These are phyloP conservation scores for Macrolepiota dolichaula DNA, from an alignment of 768 basidiomycete genomes.

Conservation along the genomic window DNA sequence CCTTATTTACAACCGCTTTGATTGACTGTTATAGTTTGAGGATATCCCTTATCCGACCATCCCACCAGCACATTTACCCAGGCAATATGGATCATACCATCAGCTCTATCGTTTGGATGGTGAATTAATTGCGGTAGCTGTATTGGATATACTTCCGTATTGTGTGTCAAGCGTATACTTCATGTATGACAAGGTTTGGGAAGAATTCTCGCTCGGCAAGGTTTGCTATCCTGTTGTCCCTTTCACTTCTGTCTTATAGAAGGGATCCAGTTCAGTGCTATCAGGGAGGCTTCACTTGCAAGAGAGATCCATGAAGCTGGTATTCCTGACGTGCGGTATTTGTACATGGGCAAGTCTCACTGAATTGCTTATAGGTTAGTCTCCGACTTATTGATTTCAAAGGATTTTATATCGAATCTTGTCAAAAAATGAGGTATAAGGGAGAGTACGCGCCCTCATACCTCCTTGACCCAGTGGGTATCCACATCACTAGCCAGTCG, in stretches of 20 bases:
- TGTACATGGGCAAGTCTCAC: slow-evolving; percentile 84
- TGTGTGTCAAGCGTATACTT: slow-evolving; percentile 89
- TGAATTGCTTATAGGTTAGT: not conserved
- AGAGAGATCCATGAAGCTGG: slow-evolving; percentile 76
- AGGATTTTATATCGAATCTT: slow-evolving; percentile 94
- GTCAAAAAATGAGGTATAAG: slow-evolving; percentile 95
- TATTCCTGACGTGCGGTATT: slow-evolving; percentile 50
- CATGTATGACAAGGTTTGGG: slow-evolving; percentile 76
- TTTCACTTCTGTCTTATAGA: not conserved
- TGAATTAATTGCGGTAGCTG: slow-evolving; percentile 77
- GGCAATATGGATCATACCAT: slow-evolving; percentile 89
- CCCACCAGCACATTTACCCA: slow-evolving; percentile 59
- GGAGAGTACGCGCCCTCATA: slow-evolving; percentile 89
- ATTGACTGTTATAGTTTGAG: slow-evolving; percentile 37
- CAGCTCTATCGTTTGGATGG: slow-evolving; percentile 85
- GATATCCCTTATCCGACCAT: slow-evolving; percentile 54
- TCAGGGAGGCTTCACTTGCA: slow-evolving; percentile 76
- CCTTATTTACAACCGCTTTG: not conserved
- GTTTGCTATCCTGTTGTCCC: slow-evolving; percentile 27
- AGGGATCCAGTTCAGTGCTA: slow-evolving; percentile 64
- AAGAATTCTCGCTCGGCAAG: slow-evolving; percentile 75
- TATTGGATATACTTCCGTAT: slow-evolving; percentile 84
- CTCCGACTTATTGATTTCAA: not conserved
- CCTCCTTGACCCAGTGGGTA: slow-evolving; percentile 76
- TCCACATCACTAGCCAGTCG: not conserved